Percentiles rank a stretch among this genome's conserved stretches.
These are phyloP conservation scores for Rossbeevera mucosa DNA, from an alignment of 768 basidiomycete genomes.

Conservation along the genomic window DNA sequence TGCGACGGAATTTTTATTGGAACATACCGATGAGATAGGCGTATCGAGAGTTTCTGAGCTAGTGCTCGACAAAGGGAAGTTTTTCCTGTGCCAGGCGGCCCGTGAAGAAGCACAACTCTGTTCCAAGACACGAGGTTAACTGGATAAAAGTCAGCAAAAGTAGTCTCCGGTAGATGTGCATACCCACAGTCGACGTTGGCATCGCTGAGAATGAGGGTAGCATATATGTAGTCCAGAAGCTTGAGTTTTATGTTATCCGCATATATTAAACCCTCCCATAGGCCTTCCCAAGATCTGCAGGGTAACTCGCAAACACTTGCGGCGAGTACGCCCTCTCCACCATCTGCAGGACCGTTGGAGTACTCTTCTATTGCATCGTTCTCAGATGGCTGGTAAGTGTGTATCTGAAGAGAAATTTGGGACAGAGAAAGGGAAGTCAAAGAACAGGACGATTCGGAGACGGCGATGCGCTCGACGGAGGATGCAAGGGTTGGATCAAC, in stretches of 20 bases:
- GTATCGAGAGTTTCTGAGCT: slow-evolving; percentile 91
- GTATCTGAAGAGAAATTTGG: slow-evolving; percentile 67
- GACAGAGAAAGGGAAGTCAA: slow-evolving; percentile 49
- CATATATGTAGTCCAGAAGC: slow-evolving; percentile 90
- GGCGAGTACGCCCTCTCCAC: slow-evolving; percentile 69
- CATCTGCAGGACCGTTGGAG: slow-evolving; percentile 53
- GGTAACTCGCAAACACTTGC: slow-evolving; percentile 90
- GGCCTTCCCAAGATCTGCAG: slow-evolving; percentile 74
- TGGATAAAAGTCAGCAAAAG: slow-evolving; percentile 26
- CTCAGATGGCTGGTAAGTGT: slow-evolving; percentile 82
- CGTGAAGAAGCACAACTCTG: slow-evolving; percentile 88
- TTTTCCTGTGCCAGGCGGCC: slow-evolving; percentile 97
- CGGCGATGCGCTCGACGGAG: slow-evolving; percentile 71
- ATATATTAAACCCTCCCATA: slow-evolving; percentile 94
- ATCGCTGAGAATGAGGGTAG: slow-evolving; percentile 89
- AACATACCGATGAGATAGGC: slow-evolving; percentile 74
- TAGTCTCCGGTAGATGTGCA: background rate
- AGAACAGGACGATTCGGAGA: slow-evolving; percentile 68
- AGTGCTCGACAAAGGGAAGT: slow-evolving; percentile 92
- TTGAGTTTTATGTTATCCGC: slow-evolving; percentile 76
- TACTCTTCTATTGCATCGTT: slow-evolving; percentile 71
- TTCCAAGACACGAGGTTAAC: slow-evolving; percentile 96
- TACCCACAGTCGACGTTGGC: slow-evolving; percentile 76
- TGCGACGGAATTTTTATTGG: background rate
- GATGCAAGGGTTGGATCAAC: slow-evolving; percentile 63